Conservation (phyloP, 345 rosid genomes). For the Eucalyptus curtisii region DNA sequence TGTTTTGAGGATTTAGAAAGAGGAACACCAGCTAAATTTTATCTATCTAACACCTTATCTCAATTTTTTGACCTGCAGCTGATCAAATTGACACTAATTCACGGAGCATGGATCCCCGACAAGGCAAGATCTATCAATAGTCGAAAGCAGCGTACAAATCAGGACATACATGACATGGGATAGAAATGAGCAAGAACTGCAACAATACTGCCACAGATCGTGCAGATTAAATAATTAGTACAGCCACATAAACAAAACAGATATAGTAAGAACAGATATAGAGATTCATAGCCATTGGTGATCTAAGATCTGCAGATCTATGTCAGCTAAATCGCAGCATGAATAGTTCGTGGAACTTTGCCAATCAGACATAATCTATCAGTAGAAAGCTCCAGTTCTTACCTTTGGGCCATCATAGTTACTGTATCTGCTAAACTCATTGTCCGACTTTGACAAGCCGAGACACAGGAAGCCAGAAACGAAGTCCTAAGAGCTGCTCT, state of each 20-base stretch:
- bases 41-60: not conserved
- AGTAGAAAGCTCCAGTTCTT: not conserved
- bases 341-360: not conserved
- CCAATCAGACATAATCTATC: not conserved
- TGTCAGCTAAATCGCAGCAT: not conserved
- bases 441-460: conserved; percentile 81
- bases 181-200: not conserved
- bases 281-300: not conserved
- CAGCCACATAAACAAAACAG: not conserved
- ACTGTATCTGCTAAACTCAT: conserved; percentile 84
- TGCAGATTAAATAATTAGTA: too few species aligned
- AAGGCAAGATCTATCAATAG: not conserved
- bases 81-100: not conserved
- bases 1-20: not conserved
- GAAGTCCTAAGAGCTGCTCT: conserved; percentile 97
- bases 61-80: not conserved
- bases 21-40: not conserved
- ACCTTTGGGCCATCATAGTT: conserved; percentile 93
- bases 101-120: not conserved
- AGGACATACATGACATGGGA: not conserved
- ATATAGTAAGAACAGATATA: not conserved
- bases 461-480: conserved; percentile 93
- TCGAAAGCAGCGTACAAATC: not conserved
- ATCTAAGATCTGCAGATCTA: not conserved
- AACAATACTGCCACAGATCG: not conserved